A percentile compares a stretch with the other conserved stretches of the same genome.
These are phyloP conservation scores for Dactylella cylindrospora DNA, from an alignment of 2,329 filamentous ascomycete species.

Conservation along the genomic window DNA sequence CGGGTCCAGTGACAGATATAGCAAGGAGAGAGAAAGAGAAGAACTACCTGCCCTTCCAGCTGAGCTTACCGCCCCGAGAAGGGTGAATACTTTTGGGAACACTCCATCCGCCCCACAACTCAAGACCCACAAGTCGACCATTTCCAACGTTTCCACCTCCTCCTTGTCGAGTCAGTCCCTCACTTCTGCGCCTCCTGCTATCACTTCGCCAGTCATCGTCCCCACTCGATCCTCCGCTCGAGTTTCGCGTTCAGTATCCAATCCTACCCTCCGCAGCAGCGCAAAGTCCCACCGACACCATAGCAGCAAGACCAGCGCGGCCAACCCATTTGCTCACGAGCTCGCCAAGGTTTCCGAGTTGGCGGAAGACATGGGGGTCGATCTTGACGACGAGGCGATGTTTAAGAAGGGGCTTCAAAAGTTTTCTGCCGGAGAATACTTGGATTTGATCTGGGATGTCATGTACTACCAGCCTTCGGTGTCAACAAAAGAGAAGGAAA, in stretches of 20 bases:
- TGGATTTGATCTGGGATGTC: slow-evolving; percentile 65
- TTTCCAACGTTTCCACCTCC: slow-evolving; percentile 9
- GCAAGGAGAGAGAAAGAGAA: no score
- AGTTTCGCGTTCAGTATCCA: slow-evolving; percentile 22
- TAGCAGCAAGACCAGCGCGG: slow-evolving; percentile 50
- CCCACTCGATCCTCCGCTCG: slow-evolving; percentile 27
- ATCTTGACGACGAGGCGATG: slow-evolving; percentile 68
- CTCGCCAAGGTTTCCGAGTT: slow-evolving; percentile 89
- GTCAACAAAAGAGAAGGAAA: not conserved
- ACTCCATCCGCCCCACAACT: no score
- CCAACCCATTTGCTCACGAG: slow-evolving; percentile 83
- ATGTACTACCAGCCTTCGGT: slow-evolving; percentile 7
- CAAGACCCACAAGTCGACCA: slow-evolving; percentile 23
- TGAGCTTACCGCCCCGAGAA: slow-evolving; percentile 19
- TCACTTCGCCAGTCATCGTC: slow-evolving; percentile 23
- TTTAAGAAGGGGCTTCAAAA: slow-evolving; percentile 68
- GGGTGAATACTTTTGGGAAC: no score
- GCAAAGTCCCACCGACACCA: slow-evolving; percentile 47
- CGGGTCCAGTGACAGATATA: slow-evolving; percentile 23
- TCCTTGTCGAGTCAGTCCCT: not conserved
- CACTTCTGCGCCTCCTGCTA: slow-evolving; percentile 49
- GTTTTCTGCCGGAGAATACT: slow-evolving; percentile 79
- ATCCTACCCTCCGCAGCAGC: slow-evolving; percentile 49
- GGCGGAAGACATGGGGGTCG: slow-evolving; percentile 69
- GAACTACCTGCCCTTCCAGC: not conserved